phyloP scores from a whole-genome alignment of 306 rosid species.

The Dryas alaskensis region DNA sequence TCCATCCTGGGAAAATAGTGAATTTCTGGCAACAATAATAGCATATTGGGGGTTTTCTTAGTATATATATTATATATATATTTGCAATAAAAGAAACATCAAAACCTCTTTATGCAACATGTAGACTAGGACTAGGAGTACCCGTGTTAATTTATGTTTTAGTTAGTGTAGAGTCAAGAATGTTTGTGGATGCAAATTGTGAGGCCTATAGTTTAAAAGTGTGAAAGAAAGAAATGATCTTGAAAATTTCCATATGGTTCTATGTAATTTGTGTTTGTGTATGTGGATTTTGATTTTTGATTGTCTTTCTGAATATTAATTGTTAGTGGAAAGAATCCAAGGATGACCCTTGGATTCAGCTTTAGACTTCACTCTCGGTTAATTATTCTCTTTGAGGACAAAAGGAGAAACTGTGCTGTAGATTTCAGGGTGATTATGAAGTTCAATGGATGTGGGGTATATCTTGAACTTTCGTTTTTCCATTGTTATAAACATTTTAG shows the following conservation, averaged over 20 bases:
- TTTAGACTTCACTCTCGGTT: too few relatives aligned
- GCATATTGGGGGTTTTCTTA: conserved; percentile 7
- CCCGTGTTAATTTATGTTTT: background rate
- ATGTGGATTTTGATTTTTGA: background rate
- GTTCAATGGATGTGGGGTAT: too few relatives aligned
- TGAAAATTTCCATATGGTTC: background rate
- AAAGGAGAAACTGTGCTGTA: too few relatives aligned
- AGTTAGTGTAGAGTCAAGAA: background rate
- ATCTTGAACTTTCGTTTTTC: too few relatives aligned
- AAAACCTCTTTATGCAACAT: conserved; percentile 15
- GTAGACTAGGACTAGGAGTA: background rate
- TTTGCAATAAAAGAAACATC: background rate
- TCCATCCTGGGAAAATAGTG: conserved; percentile 56
- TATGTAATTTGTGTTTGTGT: background rate
- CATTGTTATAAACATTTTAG: too few relatives aligned
- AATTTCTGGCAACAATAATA: background rate
- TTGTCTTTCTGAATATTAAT: too few relatives aligned
- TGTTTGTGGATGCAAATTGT: background rate
- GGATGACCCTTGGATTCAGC: too few relatives aligned
- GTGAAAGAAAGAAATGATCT: background rate
- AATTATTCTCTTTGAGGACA: too few relatives aligned
- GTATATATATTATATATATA: background rate
- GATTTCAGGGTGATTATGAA: too few relatives aligned
- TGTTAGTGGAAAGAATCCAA: too few relatives aligned
- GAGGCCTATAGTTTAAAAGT: background rate